phyloP scores from a whole-genome alignment of 306 rosid species.

The Fragaria vesca region DNA sequence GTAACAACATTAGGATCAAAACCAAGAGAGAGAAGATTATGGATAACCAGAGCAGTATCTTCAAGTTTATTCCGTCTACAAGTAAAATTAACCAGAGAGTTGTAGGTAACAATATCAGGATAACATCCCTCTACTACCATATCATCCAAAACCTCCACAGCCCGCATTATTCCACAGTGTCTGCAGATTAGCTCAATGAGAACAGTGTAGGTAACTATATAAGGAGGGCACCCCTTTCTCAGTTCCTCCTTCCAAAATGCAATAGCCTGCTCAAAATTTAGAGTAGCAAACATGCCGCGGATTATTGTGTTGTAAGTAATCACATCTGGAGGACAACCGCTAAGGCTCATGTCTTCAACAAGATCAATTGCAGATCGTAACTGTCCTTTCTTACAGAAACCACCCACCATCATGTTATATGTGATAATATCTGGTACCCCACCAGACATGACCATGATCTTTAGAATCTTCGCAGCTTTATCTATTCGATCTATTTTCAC shows the following conservation, averaged over 20 bases:
- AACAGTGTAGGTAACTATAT: conserved; percentile 69
- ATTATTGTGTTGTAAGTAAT: conserved; percentile 75
- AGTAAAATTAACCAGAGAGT: conserved; percentile 62
- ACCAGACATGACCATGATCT: conserved; percentile 72
- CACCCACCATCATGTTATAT: conserved; percentile 68
- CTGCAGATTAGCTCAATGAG: conserved; percentile 74
- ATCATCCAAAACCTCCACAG: conserved; percentile 80
- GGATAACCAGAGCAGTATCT: conserved; percentile 53
- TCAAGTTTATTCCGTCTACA: conserved; percentile 62
- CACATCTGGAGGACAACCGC: conserved; percentile 88
- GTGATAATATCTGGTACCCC: conserved; percentile 80
- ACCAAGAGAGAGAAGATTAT: conserved; percentile 53
- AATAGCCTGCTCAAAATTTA: conserved; percentile 59
- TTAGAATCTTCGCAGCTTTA: conserved; percentile 54
- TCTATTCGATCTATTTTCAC: conserved; percentile 42
- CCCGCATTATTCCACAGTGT: conserved; percentile 54
- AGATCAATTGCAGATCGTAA: conserved; percentile 57
- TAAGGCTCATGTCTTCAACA: conserved; percentile 69
- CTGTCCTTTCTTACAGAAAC: conserved; percentile 60
- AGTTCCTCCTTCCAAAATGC: conserved; percentile 77
- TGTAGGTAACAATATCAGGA: conserved; percentile 78
- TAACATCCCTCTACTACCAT: conserved; percentile 75
- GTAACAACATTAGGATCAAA: conserved; percentile 64
- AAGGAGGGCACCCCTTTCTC: conserved; percentile 84
- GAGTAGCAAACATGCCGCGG: conserved; percentile 53